Percentiles rank a stretch among this genome's conserved stretches.
Evolutionary conservation across 306 rosid genomes (phyloP).

Genomic region (Macrotyloma uniflorum): DNA sequence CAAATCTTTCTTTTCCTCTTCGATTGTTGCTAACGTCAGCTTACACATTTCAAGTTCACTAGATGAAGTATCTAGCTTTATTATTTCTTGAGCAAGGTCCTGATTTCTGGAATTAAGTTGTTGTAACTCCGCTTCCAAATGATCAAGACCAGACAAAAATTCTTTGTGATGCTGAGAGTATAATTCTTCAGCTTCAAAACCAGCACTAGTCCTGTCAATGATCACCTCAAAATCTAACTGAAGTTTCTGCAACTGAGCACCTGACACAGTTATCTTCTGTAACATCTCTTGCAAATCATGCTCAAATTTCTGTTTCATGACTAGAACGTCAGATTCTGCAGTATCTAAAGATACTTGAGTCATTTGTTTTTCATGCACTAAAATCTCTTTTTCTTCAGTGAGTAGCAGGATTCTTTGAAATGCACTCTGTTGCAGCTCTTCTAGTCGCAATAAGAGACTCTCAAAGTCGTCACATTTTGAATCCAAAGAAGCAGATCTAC

Average conservation of each 20-base stretch:
- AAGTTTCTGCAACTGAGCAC: slow-evolving; percentile 64
- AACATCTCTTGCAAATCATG: slow-evolving; percentile 49
- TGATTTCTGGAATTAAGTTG: slow-evolving; percentile 65
- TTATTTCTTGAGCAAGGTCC: slow-evolving; percentile 66
- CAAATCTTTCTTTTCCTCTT: slow-evolving; percentile 66
- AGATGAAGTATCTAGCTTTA: slow-evolving; percentile 48
- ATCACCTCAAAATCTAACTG: slow-evolving; percentile 68
- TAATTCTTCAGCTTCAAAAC: slow-evolving; percentile 66
- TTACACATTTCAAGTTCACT: slow-evolving; percentile 67
- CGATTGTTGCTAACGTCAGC: slow-evolving; percentile 48
- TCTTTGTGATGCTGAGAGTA: slow-evolving; percentile 61
- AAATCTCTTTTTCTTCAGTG: slow-evolving; percentile 63
- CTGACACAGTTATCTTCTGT: slow-evolving; percentile 57
- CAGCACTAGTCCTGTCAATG: slow-evolving; percentile 53
- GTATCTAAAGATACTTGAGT: slow-evolving; percentile 57
- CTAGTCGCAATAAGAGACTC: slow-evolving; percentile 58
- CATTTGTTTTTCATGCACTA: slow-evolving; percentile 58
- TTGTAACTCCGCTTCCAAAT: slow-evolving; percentile 70
- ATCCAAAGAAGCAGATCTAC: slow-evolving; percentile 47
- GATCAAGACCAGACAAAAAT: slow-evolving; percentile 61
- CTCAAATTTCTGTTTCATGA: slow-evolving; percentile 67
- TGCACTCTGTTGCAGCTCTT: slow-evolving; percentile 64
- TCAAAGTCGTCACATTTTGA: slow-evolving; percentile 55
- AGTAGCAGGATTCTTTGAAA: slow-evolving; percentile 62
- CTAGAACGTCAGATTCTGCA: slow-evolving; percentile 60